Evolutionary conservation across 257 asterid genomes (phyloP).

Genomic region (Lycium ferocissimum): DNA sequence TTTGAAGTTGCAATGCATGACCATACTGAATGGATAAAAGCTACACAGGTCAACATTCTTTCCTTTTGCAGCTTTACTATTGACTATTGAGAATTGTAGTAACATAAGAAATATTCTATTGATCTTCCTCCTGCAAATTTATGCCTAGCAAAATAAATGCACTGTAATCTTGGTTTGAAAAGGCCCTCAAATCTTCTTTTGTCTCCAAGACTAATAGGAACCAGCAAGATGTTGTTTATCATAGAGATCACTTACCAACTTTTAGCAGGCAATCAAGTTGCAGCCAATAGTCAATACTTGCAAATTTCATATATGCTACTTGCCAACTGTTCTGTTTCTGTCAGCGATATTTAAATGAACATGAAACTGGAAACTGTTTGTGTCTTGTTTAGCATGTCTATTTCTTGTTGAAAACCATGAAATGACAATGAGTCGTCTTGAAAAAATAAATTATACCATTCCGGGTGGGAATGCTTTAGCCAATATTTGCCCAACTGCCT

Average conservation of each 20-base stretch:
- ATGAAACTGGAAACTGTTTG: background rate
- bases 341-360: background rate
- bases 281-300: background rate
- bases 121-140: background rate
- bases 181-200: background rate
- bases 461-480: background rate
- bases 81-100: background rate
- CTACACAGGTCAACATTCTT: constrained; percentile 58
- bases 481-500: background rate
- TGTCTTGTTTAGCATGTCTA: background rate
- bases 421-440: background rate
- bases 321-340: constrained; percentile 2
- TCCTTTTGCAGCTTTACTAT: background rate
- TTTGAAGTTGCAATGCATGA: constrained; percentile 70
- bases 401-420: constrained; percentile 1
- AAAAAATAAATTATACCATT: background rate
- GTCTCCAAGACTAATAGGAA: background rate
- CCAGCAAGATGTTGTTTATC: background rate
- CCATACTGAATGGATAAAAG: constrained; percentile 81
- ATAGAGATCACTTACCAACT: background rate
- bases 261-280: constrained; percentile 9
- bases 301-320: background rate
- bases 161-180: background rate
- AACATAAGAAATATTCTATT: too few relatives aligned
- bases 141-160: background rate